A percentile compares a stretch with the other conserved stretches of the same genome.
These are phyloP conservation scores for Yamadazyma paraphyllophila DNA, from an alignment of 805 yeast genomes.

Conservation along the genomic window DNA sequence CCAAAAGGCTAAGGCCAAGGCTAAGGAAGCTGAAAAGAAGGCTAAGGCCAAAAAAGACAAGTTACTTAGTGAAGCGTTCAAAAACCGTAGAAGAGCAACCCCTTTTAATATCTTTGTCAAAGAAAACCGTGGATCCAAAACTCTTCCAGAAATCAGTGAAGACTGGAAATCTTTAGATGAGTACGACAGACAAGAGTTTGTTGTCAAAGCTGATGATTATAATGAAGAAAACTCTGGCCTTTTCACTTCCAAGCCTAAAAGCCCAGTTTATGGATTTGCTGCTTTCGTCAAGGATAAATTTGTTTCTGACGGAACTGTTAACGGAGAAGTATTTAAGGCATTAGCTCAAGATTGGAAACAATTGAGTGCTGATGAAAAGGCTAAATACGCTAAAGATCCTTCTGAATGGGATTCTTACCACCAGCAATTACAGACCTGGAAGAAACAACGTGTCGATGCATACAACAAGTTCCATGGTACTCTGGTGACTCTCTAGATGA, in stretches of 20 bases:
- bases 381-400: slow-evolving; percentile 19
- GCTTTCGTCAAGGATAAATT: slow-evolving; percentile 28
- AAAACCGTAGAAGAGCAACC: slow-evolving; percentile 9
- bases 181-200: slow-evolving; percentile 26
- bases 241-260: slow-evolving; percentile 34
- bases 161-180: slow-evolving; percentile 27
- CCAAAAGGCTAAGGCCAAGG: slow-evolving; percentile 18
- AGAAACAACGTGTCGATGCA: slow-evolving; percentile 20
- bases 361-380: slow-evolving; percentile 29
- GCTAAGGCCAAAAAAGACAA: slow-evolving; percentile 18
- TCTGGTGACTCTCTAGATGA: neutral
- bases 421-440: slow-evolving; percentile 29
- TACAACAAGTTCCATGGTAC: slow-evolving; percentile 12
- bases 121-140: slow-evolving; percentile 5
- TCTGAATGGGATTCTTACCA: slow-evolving; percentile 20
- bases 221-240: slow-evolving; percentile 23
- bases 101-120: slow-evolving; percentile 14
- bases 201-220: slow-evolving; percentile 24
- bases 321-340: slow-evolving; percentile 23
- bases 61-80: slow-evolving; percentile 11
- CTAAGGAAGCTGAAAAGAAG: slow-evolving; percentile 18
- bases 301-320: slow-evolving; percentile 18
- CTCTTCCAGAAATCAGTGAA: slow-evolving; percentile 9
- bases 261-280: slow-evolving; percentile 31
- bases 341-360: slow-evolving; percentile 29